Base-by-base conservation (phyloP, 2,329 filamentous ascomycete genomes). In the Trichoderma sp. region DNA sequence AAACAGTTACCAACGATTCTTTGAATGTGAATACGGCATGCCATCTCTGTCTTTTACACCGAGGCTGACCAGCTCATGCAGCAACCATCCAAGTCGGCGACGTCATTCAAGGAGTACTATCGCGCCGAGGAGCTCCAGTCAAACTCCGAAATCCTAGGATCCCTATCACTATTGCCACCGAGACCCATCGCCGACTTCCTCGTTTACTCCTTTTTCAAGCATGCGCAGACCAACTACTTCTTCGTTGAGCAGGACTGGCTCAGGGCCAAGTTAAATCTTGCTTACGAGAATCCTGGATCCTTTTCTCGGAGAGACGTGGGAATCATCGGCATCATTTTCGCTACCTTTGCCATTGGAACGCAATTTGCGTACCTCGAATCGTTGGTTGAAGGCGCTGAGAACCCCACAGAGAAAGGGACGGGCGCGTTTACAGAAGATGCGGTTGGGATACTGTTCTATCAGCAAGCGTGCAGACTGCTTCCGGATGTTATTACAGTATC, bases 401-500 rank as follows among this genome's bases (percentile, higher is more conserved):
- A 24, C 68, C 56, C 55, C 26, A 74, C 26, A 68, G 64, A 59
- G 73, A 74, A 61, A 70, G 66, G 28, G 26, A 52, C 61, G 72
- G 60, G 71, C 71, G 72, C 66, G 14, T 79, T 79, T 49, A 84
- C 83, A 0, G 84, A 86, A 69, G 84, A 87, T 66, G 83, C 85
- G 28, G 81, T 87, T 1, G 86, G 86, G 4, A 78, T 86, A 7
- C 83, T 83, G 28, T 86, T 88, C 70, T 88, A 88, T 71, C 84
- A 86, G 66, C 83, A 84, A 71, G 85, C 86, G 0, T 83, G 82
- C 30, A 84, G 83, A 71, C 77, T 88, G 3, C 77, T 88, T 1
- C 84, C 86, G 1, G 86, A 88, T 68, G 83, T 87, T 46, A 87
- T 88, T 66, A 84, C 85, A 1, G 82, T 83, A 7, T 83, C 84